phyloP scores from a whole-genome alignment of 164 flowering plant genomes.

The Dillenia suffruticosa region DNA sequence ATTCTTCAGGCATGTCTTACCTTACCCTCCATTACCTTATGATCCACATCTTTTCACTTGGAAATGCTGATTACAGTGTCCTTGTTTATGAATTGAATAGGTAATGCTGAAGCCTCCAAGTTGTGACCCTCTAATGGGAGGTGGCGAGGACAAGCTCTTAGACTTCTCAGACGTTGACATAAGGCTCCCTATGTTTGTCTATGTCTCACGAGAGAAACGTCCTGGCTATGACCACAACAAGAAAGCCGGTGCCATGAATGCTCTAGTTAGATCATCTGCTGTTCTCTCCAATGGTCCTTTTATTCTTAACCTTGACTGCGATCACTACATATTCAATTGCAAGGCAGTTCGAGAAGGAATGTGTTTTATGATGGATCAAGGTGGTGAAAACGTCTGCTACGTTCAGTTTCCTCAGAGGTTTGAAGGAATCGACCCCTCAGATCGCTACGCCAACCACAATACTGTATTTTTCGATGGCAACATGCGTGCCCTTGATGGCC shows the following conservation, averaged over 20 bases:
- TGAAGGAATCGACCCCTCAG: conserved; percentile 87
- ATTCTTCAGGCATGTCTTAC: conserved; percentile 53
- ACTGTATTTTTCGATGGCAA: conserved; percentile 84
- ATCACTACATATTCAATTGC: conserved; percentile 72
- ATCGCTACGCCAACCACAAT: conserved; percentile 82
- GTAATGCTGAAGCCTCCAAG: conserved; percentile 87
- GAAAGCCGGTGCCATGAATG: conserved; percentile 94
- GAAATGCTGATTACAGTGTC: too few relatives aligned
- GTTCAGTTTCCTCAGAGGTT: conserved; percentile 88
- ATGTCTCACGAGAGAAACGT: conserved; percentile 52
- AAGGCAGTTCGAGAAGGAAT: conserved; percentile 77
- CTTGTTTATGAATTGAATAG: conserved; percentile 8
- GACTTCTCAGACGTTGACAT: conserved; percentile 52
- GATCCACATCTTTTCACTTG: too few relatives aligned
- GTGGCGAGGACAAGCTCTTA: conserved; percentile 34
- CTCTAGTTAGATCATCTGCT: conserved; percentile 66
- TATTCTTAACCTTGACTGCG: conserved; percentile 78
- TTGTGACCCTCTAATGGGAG: conserved; percentile 30
- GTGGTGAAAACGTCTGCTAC: conserved; percentile 74
- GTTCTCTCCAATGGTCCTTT: conserved; percentile 76
- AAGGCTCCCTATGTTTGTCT: conserved; percentile 52
- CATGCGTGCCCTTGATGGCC: conserved; percentile 86
- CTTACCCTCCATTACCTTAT: neutral
- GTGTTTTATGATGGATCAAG: conserved; percentile 92
- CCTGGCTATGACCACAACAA: conserved; percentile 72